A percentile compares a stretch with the other conserved stretches of the same genome.
These are phyloP conservation scores for Ophiostoma fasciatum DNA, from an alignment of 2,329 filamentous ascomycete species.

Conservation along the genomic window DNA sequence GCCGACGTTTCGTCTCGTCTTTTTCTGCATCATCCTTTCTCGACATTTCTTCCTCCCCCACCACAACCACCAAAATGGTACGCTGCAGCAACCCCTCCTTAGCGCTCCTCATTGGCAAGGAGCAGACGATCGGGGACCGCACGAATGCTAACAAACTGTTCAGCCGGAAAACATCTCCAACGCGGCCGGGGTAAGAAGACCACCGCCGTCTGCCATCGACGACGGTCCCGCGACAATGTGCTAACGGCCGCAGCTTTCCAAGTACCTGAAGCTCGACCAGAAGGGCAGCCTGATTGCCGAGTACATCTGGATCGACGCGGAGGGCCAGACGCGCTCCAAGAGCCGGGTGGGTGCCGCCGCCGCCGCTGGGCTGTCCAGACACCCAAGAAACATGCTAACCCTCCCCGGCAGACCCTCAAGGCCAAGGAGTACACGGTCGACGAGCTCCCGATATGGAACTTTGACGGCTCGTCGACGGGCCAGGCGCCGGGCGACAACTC, in stretches of 20 bases:
- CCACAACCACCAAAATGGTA: too few species aligned
- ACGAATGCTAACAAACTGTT: too few species aligned
- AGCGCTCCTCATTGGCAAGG: too few species aligned
- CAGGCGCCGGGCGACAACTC: conserved; percentile 69
- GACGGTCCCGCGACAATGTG: too few species aligned
- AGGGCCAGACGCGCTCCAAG: conserved; percentile 80
- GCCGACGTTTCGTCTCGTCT: too few species aligned
- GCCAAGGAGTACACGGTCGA: conserved; percentile 19
- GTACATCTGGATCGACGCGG: conserved; percentile 63
- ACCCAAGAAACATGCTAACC: background rate
- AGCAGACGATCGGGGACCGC: too few species aligned
- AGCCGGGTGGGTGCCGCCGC: conserved; percentile 59
- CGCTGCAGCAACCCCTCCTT: too few species aligned
- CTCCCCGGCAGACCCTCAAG: conserved; percentile 11
- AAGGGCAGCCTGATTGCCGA: conserved; percentile 69
- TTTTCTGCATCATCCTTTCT: too few species aligned
- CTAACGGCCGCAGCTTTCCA: conserved; percentile 50
- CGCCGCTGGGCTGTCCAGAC: background rate
- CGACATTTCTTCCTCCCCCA: too few species aligned
- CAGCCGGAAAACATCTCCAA: too few species aligned
- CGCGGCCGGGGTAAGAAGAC: conserved; percentile 6
- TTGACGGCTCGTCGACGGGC: conserved; percentile 61
- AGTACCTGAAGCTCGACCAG: conserved; percentile 85
- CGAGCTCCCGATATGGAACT: conserved; percentile 64
- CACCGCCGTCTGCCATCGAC: background rate